Conservation (phyloP, 805 yeast genomes). For the Yarrowia osloensis region DNA sequence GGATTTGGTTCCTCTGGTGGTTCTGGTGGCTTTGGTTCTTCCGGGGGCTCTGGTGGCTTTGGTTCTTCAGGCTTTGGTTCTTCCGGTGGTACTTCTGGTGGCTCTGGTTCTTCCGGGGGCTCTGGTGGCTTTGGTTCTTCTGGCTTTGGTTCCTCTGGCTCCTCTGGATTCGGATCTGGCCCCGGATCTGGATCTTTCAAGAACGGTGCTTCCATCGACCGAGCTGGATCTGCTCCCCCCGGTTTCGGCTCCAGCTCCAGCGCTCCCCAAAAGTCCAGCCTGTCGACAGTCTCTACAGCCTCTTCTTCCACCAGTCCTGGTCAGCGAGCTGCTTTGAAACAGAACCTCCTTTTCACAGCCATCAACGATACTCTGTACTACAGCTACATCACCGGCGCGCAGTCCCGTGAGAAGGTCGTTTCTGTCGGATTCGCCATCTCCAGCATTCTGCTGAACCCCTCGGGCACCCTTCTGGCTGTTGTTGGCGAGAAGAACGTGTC, state of each 20-base stretch:
- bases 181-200: not conserved
- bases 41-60: not conserved
- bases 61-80: not conserved
- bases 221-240: slow-evolving; percentile 8
- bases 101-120: not conserved
- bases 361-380: not conserved
- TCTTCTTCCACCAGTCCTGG: not conserved
- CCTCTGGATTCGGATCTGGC: too few relatives aligned
- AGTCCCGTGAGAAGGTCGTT: not conserved
- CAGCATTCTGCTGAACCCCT: slow-evolving; percentile 45
- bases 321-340: slow-evolving; percentile 4
- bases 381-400: not conserved
- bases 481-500: slow-evolving; percentile 43
- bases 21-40: not conserved
- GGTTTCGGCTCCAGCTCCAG: not conserved
- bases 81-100: not conserved
- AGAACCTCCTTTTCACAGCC: slow-evolving; percentile 7
- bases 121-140: not conserved
- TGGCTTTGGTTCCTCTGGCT: not conserved
- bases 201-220: too few relatives aligned
- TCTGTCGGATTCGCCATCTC: slow-evolving; percentile 41
- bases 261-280: not conserved
- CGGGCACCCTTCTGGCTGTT: slow-evolving; percentile 50
- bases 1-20: not conserved
- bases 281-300: not conserved